A percentile compares a stretch with the other conserved stretches of the same genome.
Conservation (phyloP, 306 rosid genomes). For the Elaeagnus macrophylla region DNA sequence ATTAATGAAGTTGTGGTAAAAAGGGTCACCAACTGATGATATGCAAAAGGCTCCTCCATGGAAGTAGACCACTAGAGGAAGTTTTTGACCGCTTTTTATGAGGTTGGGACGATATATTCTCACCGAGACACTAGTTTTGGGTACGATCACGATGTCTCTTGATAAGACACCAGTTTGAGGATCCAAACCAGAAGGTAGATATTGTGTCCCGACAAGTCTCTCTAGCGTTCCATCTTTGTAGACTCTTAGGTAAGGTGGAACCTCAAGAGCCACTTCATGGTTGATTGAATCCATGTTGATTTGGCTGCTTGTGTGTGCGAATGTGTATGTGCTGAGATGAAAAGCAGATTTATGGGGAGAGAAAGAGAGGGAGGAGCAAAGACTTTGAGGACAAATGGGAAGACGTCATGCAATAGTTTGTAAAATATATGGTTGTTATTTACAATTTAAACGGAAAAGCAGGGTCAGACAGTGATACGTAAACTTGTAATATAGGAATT, state of each 20-base stretch:
- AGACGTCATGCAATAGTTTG: too few relatives aligned
- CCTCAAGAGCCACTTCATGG: constrained; percentile 35
- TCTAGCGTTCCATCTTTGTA: constrained; percentile 51
- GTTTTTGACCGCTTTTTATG: constrained; percentile 18
- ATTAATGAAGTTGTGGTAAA: constrained; percentile 66
- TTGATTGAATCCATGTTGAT: constrained; percentile 31
- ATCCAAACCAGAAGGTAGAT: constrained; percentile 44
- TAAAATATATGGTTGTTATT: too few relatives aligned
- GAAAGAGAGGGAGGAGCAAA: too few relatives aligned
- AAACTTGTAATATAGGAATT: too few relatives aligned
- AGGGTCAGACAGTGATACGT: too few relatives aligned
- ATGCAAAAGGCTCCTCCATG: constrained; percentile 80
- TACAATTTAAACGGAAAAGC: too few relatives aligned
- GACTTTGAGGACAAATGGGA: too few relatives aligned
- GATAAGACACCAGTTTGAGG: constrained; percentile 51
- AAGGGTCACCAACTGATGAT: constrained; percentile 51
- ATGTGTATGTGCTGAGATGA: too few relatives aligned
- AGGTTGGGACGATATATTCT: constrained; percentile 45
- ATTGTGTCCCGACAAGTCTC: constrained; percentile 47
- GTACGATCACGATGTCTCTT: constrained; percentile 49
- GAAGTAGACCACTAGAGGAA: constrained; percentile 51
- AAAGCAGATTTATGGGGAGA: too few relatives aligned
- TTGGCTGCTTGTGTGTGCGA: too few relatives aligned
- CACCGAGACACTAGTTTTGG: constrained; percentile 49
- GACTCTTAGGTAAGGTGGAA: constrained; percentile 59